A percentile compares a stretch with the other conserved stretches of the same genome.
Conservation (phyloP, 2,329 filamentous ascomycete genomes). For the Magnaporthiopsis rhizophila region DNA sequence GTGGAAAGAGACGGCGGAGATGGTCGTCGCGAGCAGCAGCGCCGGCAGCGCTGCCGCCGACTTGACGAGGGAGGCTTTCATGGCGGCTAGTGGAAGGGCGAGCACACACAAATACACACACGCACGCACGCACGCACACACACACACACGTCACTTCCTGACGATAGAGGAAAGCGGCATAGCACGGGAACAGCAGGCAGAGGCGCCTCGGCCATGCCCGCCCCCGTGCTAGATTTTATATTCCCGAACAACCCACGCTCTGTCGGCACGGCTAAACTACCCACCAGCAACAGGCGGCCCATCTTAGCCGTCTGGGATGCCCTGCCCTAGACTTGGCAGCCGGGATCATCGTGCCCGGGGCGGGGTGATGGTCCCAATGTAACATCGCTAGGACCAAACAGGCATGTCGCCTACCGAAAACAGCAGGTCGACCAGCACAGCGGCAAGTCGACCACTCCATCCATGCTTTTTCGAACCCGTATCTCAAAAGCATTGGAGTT, state of each 20-base stretch:
- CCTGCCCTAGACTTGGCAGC: background rate
- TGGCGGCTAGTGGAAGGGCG: background rate
- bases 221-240: background rate
- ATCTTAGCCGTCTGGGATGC: background rate
- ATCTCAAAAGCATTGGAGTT: too few relatives aligned
- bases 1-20: slow-evolving; percentile 4
- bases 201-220: background rate
- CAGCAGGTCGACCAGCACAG: background rate
- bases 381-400: background rate
- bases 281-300: background rate
- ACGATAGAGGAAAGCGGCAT: background rate
- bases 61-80: background rate
- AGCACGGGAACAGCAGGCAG: background rate
- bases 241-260: background rate
- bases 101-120: background rate
- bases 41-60: background rate
- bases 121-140: background rate
- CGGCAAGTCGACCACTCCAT: background rate
- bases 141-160: background rate
- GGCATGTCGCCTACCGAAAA: background rate
- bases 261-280: background rate
- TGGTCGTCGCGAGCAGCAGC: slow-evolving; percentile 3
- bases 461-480: background rate
- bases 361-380: background rate
- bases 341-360: background rate